Base-by-base conservation (phyloP, 2,329 filamentous ascomycete species). In the Hypoxylon sp. region DNA sequence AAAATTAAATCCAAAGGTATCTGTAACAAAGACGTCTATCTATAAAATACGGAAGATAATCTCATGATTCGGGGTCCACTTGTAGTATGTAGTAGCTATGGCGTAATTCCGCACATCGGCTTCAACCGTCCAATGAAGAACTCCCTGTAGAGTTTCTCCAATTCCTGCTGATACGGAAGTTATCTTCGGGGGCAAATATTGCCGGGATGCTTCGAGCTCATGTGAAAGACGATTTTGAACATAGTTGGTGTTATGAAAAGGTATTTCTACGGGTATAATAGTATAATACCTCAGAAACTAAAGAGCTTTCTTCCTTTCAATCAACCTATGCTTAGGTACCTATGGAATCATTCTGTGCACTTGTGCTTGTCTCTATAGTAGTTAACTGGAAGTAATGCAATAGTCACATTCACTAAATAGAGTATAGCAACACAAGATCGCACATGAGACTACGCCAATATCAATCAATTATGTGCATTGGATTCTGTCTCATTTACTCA, bases 71-170 rank as follows among this genome's bases (percentile, higher is more conserved):
- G 49, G 59, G 50, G n/a, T 54, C 64, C 64, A 67, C 64, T 52
- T 56, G 19, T 56, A 59, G n/a, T n/a, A n/a, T n/a, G n/a, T n/a
- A 4, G 7, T 26, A 26, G 24, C 24, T 62, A 70, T 70, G 64
- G 68, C 68, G 68, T 64, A 67, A 70, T 70, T 43, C 66, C 68
- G 68, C 50, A 65, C 59, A 56, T 68, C 68, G 68, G 68, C 63
- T 48, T 52, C 51, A 48, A 48, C 51, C 43, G 51, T 28, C 53
- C 51, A 62, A 58, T 61, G 11, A 56, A 59, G 50, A 57, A 57
- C 15, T 13, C 50, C 26, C 37, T 28, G 26, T 32, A 46, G 13
- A 55, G 43, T 54, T 56, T 41, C 51, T 48, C 58, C 52, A 56
- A 49, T 24, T 61, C 51, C 34, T n/a, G 32, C 24, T 24, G 34